phyloP scores from a whole-genome alignment of 495 filamentous ascomycete species.

The Xylaria telfairii region DNA sequence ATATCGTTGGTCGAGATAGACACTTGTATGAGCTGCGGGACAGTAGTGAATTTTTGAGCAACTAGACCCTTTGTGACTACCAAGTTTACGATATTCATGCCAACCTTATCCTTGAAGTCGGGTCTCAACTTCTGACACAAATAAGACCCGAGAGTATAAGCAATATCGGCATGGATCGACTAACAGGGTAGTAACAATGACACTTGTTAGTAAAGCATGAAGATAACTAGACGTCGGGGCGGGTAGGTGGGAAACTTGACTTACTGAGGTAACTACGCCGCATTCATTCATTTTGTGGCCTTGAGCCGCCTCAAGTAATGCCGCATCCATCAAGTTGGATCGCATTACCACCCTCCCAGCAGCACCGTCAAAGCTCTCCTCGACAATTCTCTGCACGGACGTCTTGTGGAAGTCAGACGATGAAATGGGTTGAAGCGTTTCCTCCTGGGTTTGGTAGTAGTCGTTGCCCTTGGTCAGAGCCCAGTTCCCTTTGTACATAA shows the following conservation, averaged over 20 bases:
- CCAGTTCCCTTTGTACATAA: constrained; percentile 65
- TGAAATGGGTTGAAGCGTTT: constrained; percentile 49
- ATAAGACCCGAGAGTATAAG: constrained; percentile 64
- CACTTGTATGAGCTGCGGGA: constrained; percentile 46
- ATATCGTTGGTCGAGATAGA: constrained; percentile 36
- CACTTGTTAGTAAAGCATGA: constrained; percentile 24
- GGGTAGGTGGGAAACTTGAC: not conserved
- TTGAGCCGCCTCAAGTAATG: constrained; percentile 58
- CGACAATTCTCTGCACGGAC: not conserved
- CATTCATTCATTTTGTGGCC: constrained; percentile 56
- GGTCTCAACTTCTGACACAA: constrained; percentile 55
- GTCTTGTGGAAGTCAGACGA: too few relatives aligned
- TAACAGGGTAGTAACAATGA: constrained; percentile 32
- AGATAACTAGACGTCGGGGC: not conserved
- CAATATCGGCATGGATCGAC: constrained; percentile 65
- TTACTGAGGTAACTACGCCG: constrained; percentile 35
- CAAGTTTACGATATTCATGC: constrained; percentile 57
- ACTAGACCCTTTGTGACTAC: constrained; percentile 63
- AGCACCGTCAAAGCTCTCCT: not conserved
- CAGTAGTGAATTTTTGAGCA: constrained; percentile 40
- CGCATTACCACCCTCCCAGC: constrained; percentile 40
- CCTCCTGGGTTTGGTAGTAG: constrained; percentile 53
- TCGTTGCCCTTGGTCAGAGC: constrained; percentile 65
- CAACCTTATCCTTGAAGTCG: too few relatives aligned
- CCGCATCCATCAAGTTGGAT: constrained; percentile 61